Evolutionary conservation across 2,329 filamentous ascomycete species (phyloP).

Genomic region (Penicillium sp.): DNA sequence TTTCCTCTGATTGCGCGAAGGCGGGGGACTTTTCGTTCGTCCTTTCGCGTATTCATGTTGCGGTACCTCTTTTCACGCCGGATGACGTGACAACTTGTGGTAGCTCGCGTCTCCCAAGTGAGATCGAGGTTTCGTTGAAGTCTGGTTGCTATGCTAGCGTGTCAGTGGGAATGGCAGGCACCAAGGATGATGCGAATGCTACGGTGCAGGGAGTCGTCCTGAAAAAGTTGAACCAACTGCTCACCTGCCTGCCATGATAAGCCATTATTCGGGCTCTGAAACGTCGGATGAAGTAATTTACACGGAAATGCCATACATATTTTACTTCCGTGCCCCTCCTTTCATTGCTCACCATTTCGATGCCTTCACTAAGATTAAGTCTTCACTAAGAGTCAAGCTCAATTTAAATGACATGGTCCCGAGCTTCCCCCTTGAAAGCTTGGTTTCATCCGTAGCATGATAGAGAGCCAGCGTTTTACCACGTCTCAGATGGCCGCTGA

Average conservation of each 20-base stretch:
- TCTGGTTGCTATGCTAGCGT: constrained; percentile 59
- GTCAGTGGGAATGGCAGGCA: constrained; percentile 57
- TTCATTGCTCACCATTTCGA: no score
- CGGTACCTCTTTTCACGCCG: constrained; percentile 31
- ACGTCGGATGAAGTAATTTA: no score
- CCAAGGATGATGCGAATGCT: constrained; percentile 57
- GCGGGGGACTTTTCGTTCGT: constrained; percentile 59
- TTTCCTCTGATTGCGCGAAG: constrained; percentile 49
- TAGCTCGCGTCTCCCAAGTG: constrained; percentile 53
- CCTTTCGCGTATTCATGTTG: constrained; percentile 56
- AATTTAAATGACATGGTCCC: no score
- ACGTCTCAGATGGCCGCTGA: no score
- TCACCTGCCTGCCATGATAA: constrained; percentile 46
- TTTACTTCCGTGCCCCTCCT: no score
- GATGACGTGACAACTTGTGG: constrained; percentile 58
- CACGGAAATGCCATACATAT: no score
- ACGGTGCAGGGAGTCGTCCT: constrained; percentile 51
- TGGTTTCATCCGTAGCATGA: no score
- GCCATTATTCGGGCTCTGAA: not conserved
- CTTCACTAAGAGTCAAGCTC: no score
- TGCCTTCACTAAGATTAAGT: no score
- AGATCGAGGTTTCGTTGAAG: constrained; percentile 50
- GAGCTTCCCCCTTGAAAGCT: no score
- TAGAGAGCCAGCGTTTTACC: no score
- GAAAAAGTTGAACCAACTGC: constrained; percentile 47